phyloP scores from a whole-genome alignment of 768 basidiomycete genomes.

The Cyathus striatus region DNA sequence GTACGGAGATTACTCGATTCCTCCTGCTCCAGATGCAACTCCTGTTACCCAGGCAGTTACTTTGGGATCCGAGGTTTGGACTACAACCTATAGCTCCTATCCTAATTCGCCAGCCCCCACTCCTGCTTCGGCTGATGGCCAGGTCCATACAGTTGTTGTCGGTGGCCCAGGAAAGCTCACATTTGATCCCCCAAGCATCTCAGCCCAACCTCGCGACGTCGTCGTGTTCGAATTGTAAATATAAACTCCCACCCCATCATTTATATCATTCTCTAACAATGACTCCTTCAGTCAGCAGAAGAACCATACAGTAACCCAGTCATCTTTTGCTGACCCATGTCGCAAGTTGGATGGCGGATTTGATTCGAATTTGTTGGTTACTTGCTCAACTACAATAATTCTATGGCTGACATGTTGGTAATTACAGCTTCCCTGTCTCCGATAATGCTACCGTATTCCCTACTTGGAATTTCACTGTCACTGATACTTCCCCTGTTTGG shows the following conservation, averaged over 20 bases:
- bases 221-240: conserved; percentile 59
- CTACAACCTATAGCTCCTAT: conserved; percentile 54
- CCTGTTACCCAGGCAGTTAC: conserved; percentile 45
- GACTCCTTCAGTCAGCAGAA: conserved; percentile 43
- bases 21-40: conserved; percentile 38
- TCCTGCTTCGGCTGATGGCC: conserved; percentile 39
- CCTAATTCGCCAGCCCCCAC: conserved; percentile 50
- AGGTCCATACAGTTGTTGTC: conserved; percentile 49
- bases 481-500: conserved; percentile 55
- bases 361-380: conserved; percentile 53
- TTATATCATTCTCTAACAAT: conserved; percentile 4
- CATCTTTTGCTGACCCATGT: conserved; percentile 58
- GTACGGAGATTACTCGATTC: conserved; percentile 46
- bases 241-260: not conserved
- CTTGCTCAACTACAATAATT: not conserved
- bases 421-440: conserved; percentile 34
- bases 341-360: conserved; percentile 41
- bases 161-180: conserved; percentile 42
- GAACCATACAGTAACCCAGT: conserved; percentile 67
- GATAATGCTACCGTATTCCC: conserved; percentile 42
- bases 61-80: conserved; percentile 40
- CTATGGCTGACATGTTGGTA: not conserved
- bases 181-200: conserved; percentile 46
- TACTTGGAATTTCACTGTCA: conserved; percentile 52
- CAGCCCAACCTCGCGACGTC: conserved; percentile 47